Base-by-base conservation (phyloP, 2,329 filamentous ascomycete species). In the Aspergillus luchuensis region DNA sequence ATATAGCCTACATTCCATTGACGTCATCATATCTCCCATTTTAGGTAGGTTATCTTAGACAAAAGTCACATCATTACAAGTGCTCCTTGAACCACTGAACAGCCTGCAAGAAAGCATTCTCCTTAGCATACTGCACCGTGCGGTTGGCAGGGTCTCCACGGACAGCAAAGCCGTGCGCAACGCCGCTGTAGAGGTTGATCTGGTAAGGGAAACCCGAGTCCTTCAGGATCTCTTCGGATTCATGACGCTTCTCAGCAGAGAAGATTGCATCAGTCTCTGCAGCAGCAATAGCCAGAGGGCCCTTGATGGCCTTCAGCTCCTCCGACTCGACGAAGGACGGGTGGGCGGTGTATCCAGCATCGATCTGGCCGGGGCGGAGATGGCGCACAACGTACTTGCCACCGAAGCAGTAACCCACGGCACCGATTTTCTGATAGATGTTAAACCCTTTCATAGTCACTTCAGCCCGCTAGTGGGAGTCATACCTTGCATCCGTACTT, bases 51-150 rank as follows among this genome's bases (percentile, higher is more conserved):
- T 13, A 11, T 33, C 4, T 5, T 36, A 36, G 33, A 19, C 19
- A 19, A 45, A 6, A 2, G 7, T 2, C 7, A 43, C 10, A 21
- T 2, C 17, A 45, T 39, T 53, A 47, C 41, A 56, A 30, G 13
- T 41, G 33, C 47, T 67, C 50, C 33, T 69, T 58, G 28, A 75
- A 91, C 90, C 91, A 94, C 50, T 81, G 72, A 51, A 91, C 82
- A 15, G 90, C 90, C 79, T 94, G 91, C 56, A 81, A 66, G 71
- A 93, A 92, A 1, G 91, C 90, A 74, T 88, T 85, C 76, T 94
- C 89, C 81, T 90, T 92, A 13, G 89, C 88, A 68, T 84, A 92
- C 70, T 81, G 85, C 68, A 84, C 74, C 25, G 77, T 61, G 72
- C 81, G 82, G 58, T 85, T 80, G 49, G 69, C 80, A n/a, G 82